Evolutionary conservation across 208 protist species (phyloP).

Genomic region (Acanthamoeba lenticulata): DNA sequence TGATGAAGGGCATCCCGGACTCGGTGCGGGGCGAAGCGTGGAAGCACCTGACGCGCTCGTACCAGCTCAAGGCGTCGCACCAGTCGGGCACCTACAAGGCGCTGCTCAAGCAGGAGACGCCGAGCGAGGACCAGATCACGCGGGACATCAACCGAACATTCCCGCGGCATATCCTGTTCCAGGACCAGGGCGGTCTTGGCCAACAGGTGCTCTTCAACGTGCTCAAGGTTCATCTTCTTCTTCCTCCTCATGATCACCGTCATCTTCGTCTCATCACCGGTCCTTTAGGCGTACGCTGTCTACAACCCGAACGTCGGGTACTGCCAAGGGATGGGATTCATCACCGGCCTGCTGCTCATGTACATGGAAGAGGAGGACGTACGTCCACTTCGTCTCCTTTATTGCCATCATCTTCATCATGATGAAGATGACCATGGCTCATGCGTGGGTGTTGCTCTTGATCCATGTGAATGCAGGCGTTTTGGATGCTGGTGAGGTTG

Average conservation of each 20-base stretch:
- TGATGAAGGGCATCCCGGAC: constrained; percentile 40
- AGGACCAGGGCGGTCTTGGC: constrained; percentile 63
- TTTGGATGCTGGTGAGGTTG: constrained; percentile 52
- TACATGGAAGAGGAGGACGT: constrained; percentile 70
- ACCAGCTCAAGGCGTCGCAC: background rate
- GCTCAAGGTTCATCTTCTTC: background rate
- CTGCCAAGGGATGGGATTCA: constrained; percentile 77
- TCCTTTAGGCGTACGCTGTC: constrained; percentile 70
- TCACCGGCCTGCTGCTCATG: constrained; percentile 69
- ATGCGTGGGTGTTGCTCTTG: too few relatives aligned
- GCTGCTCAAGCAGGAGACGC: constrained; percentile 2
- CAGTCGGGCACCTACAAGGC: constrained; percentile 3
- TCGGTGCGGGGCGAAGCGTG: constrained; percentile 30
- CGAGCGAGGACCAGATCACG: constrained; percentile 55
- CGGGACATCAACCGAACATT: constrained; percentile 61
- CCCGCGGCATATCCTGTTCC: constrained; percentile 45
- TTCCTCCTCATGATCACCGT: background rate
- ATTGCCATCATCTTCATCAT: background rate
- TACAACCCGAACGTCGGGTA: constrained; percentile 75
- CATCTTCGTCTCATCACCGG: background rate
- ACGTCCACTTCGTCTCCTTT: background rate
- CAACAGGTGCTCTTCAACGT: constrained; percentile 32
- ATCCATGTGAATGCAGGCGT: constrained; percentile 6
- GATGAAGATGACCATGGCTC: too few relatives aligned
- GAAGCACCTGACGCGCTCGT: constrained; percentile 13